phyloP scores from a whole-genome alignment of 805 yeast species.

The Zygoascus bituminiphila region DNA sequence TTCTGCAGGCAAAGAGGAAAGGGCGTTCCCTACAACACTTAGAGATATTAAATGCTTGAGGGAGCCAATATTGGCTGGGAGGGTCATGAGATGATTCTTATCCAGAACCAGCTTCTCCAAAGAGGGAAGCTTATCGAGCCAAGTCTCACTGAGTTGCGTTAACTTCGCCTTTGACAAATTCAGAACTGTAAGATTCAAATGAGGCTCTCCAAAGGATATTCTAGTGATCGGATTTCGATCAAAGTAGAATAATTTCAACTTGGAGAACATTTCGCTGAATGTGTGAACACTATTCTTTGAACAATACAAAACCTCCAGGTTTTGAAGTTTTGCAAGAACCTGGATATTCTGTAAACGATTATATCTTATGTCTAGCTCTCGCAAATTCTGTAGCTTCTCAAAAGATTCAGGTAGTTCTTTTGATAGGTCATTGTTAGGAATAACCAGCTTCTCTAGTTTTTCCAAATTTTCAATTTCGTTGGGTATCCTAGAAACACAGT shows the following conservation, averaged over 20 bases:
- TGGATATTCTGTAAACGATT: constrained; percentile 49
- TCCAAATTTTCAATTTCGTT: constrained; percentile 48
- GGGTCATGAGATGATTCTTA: constrained; percentile 67
- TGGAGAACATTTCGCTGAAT: constrained; percentile 54
- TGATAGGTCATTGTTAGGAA: constrained; percentile 62
- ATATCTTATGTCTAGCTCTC: constrained; percentile 69
- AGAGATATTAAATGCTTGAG: constrained; percentile 54
- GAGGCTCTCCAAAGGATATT: constrained; percentile 43
- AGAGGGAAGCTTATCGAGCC: constrained; percentile 52
- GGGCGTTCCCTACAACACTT: constrained; percentile 65
- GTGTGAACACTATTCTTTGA: constrained; percentile 69
- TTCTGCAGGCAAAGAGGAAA: constrained; percentile 59
- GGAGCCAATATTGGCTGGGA: constrained; percentile 61
- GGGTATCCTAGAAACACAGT: constrained; percentile 57
- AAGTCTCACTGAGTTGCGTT: constrained; percentile 58
- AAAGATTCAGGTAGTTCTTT: constrained; percentile 47
- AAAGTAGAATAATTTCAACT: constrained; percentile 59
- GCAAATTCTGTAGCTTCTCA: constrained; percentile 44
- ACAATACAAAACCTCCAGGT: constrained; percentile 62
- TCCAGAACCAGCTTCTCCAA: constrained; percentile 70
- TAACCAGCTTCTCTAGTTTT: constrained; percentile 57
- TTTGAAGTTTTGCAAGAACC: constrained; percentile 47
- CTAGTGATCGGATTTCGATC: constrained; percentile 81
- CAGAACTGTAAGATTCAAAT: constrained; percentile 57
- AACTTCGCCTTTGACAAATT: constrained; percentile 78